Evolutionary conservation across 1,139 yeast genomes (phyloP), one percentile per base, ranked within the genome.

Genomic region (Suhomyces ambrosiae): DNA sequence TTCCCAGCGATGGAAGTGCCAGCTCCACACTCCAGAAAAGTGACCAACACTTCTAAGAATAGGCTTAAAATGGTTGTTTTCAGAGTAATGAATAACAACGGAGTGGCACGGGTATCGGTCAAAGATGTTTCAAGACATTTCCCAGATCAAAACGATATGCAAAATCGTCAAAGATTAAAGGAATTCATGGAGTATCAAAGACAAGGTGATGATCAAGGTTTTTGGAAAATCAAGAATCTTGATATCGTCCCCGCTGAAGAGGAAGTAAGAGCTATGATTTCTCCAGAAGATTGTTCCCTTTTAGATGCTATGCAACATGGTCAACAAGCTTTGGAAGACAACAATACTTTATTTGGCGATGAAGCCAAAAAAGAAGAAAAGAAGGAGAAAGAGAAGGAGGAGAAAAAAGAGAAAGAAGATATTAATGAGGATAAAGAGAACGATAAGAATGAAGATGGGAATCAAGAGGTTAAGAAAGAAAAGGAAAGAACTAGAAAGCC

Each of bases 181-280:
- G 99, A 94, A 62, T 94, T 94, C 51, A 94, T 94, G 99, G 97
- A 90, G 55, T 94, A 87, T 54, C 97, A 90, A 64, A 74, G 97
- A 50, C 81, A 85, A 29, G 98, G 98, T 10, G 90, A 86, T 19
- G 97, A 92, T 56, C 96, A 89, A 56, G 96, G 97, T 3, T 86
- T 71, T 55, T 94, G 99, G 99, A 92, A 89, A 54, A 75, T 94
- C 41, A 88, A 88, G 52, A 77, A 80, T 15, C 75, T 79, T 13
- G 74, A 67, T 38, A 73, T 78, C 3, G 71, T 90, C 10, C 94
- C 96, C 0, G 76, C 71, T 30, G 94, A 86, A 55, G 95, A 86
- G 33, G 84, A 80, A 34, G 82, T 87, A 5, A 73, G 95, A 44
- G 68, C 83, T n/a, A 81, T 94, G 86, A 84, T 94, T 26, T 72